Conservation (phyloP, 495 filamentous ascomycete genomes). For the Cryomyces antarcticus region DNA sequence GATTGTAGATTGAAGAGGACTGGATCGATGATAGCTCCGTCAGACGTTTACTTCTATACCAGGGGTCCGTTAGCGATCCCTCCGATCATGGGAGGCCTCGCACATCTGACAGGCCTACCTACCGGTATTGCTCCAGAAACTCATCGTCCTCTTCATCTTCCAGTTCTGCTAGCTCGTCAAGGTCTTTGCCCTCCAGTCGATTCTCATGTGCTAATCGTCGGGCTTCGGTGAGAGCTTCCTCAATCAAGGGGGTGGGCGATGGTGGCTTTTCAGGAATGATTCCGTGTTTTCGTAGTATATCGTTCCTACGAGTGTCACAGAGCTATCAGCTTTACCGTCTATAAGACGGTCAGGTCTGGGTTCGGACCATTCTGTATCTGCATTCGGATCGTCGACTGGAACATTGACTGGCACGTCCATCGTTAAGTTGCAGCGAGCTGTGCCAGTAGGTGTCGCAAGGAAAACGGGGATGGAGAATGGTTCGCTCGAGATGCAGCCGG, state of each 20-base stretch:
- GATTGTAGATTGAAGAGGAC: conserved; percentile 57
- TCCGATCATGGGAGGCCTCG: not conserved
- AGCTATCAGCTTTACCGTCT: not conserved
- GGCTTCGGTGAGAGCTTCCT: conserved; percentile 80
- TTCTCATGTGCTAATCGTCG: conserved; percentile 69
- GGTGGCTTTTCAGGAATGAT: conserved; percentile 92
- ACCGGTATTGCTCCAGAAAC: conserved; percentile 71
- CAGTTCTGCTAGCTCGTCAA: conserved; percentile 81
- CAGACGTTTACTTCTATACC: conserved; percentile 50
- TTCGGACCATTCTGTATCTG: conserved; percentile 85
- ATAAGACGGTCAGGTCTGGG: too few species aligned
- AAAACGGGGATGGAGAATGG: too few species aligned
- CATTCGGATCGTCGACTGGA: conserved; percentile 84
- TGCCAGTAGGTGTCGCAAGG: too few species aligned
- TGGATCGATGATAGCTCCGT: conserved; percentile 56
- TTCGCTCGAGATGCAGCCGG: too few species aligned
- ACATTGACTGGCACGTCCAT: conserved; percentile 70
- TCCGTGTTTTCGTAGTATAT: conserved; percentile 91
- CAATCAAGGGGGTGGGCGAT: conserved; percentile 80
- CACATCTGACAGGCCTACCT: not conserved
- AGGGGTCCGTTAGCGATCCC: not conserved
- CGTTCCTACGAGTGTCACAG: conserved; percentile 34
- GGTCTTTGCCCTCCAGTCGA: conserved; percentile 73
- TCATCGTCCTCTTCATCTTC: conserved; percentile 90
- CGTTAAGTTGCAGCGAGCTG: not conserved